These are phyloP conservation scores for Massariosphaeria phaeospora DNA, from an alignment of 495 filamentous ascomycete genomes.

Conservation along the genomic window DNA sequence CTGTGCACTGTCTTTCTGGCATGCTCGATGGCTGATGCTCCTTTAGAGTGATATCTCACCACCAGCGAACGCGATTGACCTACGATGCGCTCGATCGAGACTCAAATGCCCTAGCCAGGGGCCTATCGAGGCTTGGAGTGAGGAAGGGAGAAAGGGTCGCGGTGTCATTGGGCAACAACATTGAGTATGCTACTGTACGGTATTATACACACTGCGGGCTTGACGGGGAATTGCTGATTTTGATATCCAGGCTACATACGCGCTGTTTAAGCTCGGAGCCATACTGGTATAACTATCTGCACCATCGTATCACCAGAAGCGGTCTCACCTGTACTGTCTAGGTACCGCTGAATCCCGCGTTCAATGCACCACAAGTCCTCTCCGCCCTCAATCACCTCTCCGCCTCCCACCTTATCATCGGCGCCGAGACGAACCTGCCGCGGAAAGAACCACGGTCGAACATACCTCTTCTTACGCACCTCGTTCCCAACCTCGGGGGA, in stretches of 20 bases:
- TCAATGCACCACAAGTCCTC: conserved; percentile 73
- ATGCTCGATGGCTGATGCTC: not conserved
- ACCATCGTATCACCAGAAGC: no score
- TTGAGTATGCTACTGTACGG: conserved; percentile 71
- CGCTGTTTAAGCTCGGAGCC: conserved; percentile 86
- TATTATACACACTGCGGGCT: not conserved
- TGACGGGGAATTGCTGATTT: not conserved
- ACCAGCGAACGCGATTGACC: conserved; percentile 60
- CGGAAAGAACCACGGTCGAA: conserved; percentile 77
- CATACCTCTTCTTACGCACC: conserved; percentile 57
- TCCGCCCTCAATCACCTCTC: conserved; percentile 73
- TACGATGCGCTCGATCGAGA: conserved; percentile 69
- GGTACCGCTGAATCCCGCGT: conserved; percentile 88
- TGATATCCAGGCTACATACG: conserved; percentile 62
- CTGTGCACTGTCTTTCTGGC: conserved; percentile 34
- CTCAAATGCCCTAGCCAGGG: conserved; percentile 73
- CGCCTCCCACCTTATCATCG: conserved; percentile 73
- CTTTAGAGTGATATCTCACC: conserved; percentile 59
- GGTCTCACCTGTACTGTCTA: no score
- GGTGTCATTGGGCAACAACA: conserved; percentile 77
- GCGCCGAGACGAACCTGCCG: conserved; percentile 77
- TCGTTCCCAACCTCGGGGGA: conserved; percentile 57
- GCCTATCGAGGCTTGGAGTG: conserved; percentile 68
- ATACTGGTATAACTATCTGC: conserved; percentile 68
- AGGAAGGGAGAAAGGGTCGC: conserved; percentile 80